Evolutionary conservation across 345 rosid species (phyloP), one percentile per base, ranked within the genome.

Genomic region (Theobroma cacao): DNA sequence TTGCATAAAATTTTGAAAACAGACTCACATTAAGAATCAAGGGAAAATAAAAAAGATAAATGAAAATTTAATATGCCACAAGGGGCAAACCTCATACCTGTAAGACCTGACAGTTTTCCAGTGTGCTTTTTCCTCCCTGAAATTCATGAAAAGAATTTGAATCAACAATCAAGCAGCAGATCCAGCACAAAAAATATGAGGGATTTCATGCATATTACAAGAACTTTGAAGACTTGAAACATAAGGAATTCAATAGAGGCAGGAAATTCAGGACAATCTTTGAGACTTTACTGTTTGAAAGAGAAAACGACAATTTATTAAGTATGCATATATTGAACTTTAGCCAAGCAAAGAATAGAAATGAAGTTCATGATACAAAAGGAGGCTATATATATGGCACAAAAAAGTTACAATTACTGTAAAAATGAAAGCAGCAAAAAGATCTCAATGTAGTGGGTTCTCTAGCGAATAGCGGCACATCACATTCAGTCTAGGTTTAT

Each of bases 81-180:
- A 72, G 52, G 53, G 60, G 72, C 15, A 48, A 77, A 75, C 67
- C 52, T 26, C 73, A 22, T 78, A 93, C 99, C 97, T 95, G 99
- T 75, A 96, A 86, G 80, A 95, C 98, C 83, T 95, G 98, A 52
- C 99, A 96, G 81, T 96, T 96, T 41, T 96, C 97, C 76, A 93
- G 81, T 0, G 95, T 91, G 93, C 97, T 96, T 86, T 92, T 85
- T 22, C 99, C 99, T n/a, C 99, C 99, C 99, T 93, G 86, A 72
- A 80, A 82, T 50, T 56, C 45, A 67, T 48, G 31, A 66, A 40
- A 34, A 79, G 41, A 15, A 53, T 20, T 66, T 30, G 1, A 40
- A 67, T 75, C 71, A 75, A 31, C n/a, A 56, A 4, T 20, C 55
- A 40, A 43, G n/a, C 75, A n/a, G n/a, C 45, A 31, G 38, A 48